Evolutionary conservation across 257 asterid genomes (phyloP), one percentile per base, ranked within the genome.

Genomic region (Rauvolfia tetraphylla): DNA sequence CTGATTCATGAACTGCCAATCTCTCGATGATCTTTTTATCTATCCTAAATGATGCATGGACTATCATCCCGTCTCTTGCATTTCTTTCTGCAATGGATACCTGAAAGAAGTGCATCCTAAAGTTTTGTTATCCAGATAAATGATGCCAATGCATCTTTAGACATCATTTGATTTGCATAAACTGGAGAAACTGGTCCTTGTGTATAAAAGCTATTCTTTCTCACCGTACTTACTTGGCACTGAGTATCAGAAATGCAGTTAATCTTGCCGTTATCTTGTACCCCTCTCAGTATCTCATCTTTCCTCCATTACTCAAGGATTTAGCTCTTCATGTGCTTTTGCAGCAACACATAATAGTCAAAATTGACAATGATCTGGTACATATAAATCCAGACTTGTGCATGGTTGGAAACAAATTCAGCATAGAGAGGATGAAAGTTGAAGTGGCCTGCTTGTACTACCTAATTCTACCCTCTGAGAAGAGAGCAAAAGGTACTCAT

Each of bases 371-470:
- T 68, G 89, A 88, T 62, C 76, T 82, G 80, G 80, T 90, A 29
- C 84, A 82, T 75, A 39, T 91, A 82, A 85, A 88, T 79, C 86
- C 77, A 51, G 88, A 78, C 77, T 73, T 79, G 74, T 84, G 75
- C 75, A 79, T 75, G 56, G 74, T 62, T 86, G 89, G 87, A 68
- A 86, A 74, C 73, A 88, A 82, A 25, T 84, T 84, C 79, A 79
- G 80, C 87, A 80, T 93, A 54, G 97, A 93, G 81, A 89, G 83
- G 79, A 79, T 95, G 85, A 90, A 88, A 87, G 87, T 84, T 78
- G 96, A 90, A 79, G 85, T 90, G 86, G 96, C 98, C 66, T 93
- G 99, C 89, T 84, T 83, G 85, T 91, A 89, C 87, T 95, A 82
- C 82, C 78, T 93, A 81, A 89, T 85, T 77, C 91, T 91, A 58